These are phyloP conservation scores for Neopestalotiopsis rosae DNA, from an alignment of 2,329 filamentous ascomycete species.

Conservation along the genomic window DNA sequence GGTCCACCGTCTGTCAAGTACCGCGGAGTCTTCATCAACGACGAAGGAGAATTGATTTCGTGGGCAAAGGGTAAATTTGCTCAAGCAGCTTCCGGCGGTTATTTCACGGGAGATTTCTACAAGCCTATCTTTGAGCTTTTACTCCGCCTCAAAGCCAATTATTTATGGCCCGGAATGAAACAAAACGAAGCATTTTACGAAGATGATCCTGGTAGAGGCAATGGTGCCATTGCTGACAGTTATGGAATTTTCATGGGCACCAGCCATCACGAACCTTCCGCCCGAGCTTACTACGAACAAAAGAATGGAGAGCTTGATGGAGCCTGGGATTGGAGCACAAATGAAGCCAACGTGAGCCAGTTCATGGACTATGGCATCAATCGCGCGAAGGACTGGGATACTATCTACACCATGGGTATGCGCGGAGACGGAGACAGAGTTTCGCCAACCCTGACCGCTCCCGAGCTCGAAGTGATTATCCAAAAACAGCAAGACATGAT, in stretches of 20 bases:
- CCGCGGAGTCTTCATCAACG: constrained; percentile 65
- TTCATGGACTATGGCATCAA: constrained; percentile 58
- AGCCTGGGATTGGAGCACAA: constrained; percentile 59
- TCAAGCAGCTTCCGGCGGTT: constrained; percentile 2
- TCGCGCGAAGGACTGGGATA: constrained; percentile 57
- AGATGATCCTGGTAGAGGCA: constrained; percentile 68
- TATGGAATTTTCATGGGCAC: constrained; percentile 73
- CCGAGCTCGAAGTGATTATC: background rate
- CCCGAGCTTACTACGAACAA: constrained; percentile 51
- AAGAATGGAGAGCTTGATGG: constrained; percentile 40
- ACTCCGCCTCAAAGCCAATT: constrained; percentile 70
- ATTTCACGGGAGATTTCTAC: constrained; percentile 56
- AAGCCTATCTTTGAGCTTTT: constrained; percentile 70
- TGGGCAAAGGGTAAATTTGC: constrained; percentile 55
- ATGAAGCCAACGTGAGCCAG: constrained; percentile 54
- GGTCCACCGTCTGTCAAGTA: constrained; percentile 61
- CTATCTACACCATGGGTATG: constrained; percentile 58
- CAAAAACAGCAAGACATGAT: background rate
- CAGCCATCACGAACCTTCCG: constrained; percentile 73
- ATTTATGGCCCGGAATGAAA: constrained; percentile 74
- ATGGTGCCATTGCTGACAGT: constrained; percentile 61
- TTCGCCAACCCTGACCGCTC: constrained; percentile 29
- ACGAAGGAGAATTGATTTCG: constrained; percentile 60
- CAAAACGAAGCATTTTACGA: constrained; percentile 67
- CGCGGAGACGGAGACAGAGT: constrained; percentile 59